Evolutionary conservation across 2,329 filamentous ascomycete species (phyloP).

Genomic region (Botrytis fragariae): DNA sequence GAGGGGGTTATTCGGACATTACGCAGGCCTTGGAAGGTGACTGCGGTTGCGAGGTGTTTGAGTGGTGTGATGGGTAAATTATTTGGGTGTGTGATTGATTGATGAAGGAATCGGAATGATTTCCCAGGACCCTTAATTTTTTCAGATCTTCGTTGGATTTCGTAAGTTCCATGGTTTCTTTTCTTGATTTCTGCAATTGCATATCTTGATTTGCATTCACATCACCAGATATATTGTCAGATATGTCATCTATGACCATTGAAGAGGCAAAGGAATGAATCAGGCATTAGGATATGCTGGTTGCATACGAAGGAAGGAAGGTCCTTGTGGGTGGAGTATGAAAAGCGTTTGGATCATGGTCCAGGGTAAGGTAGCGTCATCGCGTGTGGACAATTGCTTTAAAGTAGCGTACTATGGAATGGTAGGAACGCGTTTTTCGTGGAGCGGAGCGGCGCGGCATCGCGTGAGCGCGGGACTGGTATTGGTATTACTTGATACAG

Average conservation of each 20-base stretch:
- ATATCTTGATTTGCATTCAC: background rate
- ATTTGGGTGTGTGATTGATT: background rate
- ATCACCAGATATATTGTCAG: background rate
- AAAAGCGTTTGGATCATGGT: background rate
- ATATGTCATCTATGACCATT: slow-evolving; percentile 1
- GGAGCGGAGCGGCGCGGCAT: slow-evolving; percentile 5
- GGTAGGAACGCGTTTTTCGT: background rate
- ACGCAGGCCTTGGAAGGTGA: background rate
- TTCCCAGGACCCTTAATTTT: slow-evolving; percentile 6
- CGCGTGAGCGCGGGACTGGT: background rate
- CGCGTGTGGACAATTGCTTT: background rate
- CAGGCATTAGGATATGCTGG: background rate
- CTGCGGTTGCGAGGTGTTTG: background rate
- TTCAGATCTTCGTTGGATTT: background rate
- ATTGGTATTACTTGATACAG: background rate
- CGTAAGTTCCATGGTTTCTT: background rate
- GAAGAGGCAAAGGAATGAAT: background rate
- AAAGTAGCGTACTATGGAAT: background rate
- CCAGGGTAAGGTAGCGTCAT: background rate
- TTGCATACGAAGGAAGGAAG: background rate
- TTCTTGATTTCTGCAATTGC: background rate
- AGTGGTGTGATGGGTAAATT: background rate
- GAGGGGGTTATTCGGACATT: slow-evolving; percentile 9
- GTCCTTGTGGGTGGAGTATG: background rate
- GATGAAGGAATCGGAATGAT: background rate